A percentile compares a stretch with the other conserved stretches of the same genome.
phyloP scores from a whole-genome alignment of 768 basidiomycete genomes.

The Brasilioporus rufonigricans region DNA sequence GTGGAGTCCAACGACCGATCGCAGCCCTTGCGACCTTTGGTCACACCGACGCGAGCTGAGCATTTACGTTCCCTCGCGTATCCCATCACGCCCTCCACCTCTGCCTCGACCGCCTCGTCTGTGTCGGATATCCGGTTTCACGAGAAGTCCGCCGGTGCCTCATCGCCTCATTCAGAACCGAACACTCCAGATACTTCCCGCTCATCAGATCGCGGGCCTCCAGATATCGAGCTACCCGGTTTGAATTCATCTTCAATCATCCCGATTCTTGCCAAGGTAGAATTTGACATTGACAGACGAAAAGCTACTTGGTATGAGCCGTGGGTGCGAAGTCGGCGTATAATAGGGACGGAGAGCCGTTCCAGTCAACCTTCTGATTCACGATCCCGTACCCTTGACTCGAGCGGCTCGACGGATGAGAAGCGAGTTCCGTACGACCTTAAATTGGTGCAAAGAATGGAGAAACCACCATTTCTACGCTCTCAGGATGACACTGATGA shows the following conservation, averaged over 20 bases:
- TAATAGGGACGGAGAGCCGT: slow-evolving; percentile 51
- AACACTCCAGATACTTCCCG: slow-evolving; percentile 57
- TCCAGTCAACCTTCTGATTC: slow-evolving; percentile 27
- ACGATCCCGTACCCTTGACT: slow-evolving; percentile 21
- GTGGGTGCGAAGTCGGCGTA: slow-evolving; percentile 67
- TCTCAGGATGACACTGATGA: slow-evolving; percentile 21
- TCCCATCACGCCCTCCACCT: slow-evolving; percentile 36
- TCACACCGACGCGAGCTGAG: slow-evolving; percentile 43
- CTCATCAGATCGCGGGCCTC: slow-evolving; percentile 36
- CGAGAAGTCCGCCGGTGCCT: slow-evolving; percentile 48
- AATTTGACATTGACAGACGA: slow-evolving; percentile 87
- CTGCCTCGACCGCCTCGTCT: slow-evolving; percentile 52
- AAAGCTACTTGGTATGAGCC: slow-evolving; percentile 85
- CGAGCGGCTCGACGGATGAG: slow-evolving; percentile 23
- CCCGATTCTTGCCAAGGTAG: slow-evolving; percentile 89
- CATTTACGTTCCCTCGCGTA: slow-evolving; percentile 36
- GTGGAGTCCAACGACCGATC: slow-evolving; percentile 33
- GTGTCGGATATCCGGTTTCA: slow-evolving; percentile 46
- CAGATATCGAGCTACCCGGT: slow-evolving; percentile 64
- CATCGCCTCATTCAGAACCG: slow-evolving; percentile 42
- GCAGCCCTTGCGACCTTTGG: slow-evolving; percentile 43
- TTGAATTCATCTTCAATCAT: slow-evolving; percentile 62
- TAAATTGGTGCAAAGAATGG: slow-evolving; percentile 48
- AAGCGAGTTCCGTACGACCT: slow-evolving; percentile 47
- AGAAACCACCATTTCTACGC: slow-evolving; percentile 36